phyloP scores from a whole-genome alignment of 2,329 filamentous ascomycete species.

The Exophiala bonariae region DNA sequence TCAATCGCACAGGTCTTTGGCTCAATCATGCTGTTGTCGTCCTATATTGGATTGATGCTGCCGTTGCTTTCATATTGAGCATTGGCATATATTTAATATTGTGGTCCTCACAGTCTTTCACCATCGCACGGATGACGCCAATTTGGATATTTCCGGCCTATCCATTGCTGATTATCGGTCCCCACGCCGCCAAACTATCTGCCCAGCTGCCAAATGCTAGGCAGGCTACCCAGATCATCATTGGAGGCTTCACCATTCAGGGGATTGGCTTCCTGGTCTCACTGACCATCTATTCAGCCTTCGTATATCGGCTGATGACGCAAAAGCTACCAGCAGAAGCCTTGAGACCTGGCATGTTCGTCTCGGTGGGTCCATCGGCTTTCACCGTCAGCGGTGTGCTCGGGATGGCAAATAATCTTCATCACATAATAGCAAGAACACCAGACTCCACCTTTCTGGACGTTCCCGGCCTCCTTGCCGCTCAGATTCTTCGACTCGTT shows the following conservation, averaged over 20 bases:
- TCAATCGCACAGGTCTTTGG: conserved; percentile 63
- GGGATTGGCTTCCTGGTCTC: conserved; percentile 65
- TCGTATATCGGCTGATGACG: conserved; percentile 84
- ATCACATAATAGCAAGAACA: conserved; percentile 47
- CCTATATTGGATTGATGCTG: conserved; percentile 74
- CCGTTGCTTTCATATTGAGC: conserved; percentile 66
- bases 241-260: conserved; percentile 62
- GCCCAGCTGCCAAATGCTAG: conserved; percentile 42
- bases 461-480: conserved; percentile 51
- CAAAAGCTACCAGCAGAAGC: conserved; percentile 78
- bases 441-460: conserved; percentile 51
- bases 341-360: conserved; percentile 80
- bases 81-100: conserved; percentile 73
- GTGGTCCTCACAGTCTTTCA: conserved; percentile 66
- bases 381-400: conserved; percentile 65
- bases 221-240: conserved; percentile 54
- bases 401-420: conserved; percentile 55
- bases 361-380: conserved; percentile 74
- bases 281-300: conserved; percentile 81
- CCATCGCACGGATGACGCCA: conserved; percentile 82
- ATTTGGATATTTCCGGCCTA: conserved; percentile 89
- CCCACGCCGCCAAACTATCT: conserved; percentile 65
- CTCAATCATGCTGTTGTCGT: conserved; percentile 61
- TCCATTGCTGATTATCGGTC: conserved; percentile 73
- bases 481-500: conserved; percentile 54